A percentile compares a stretch with the other conserved stretches of the same genome.
Evolutionary conservation across 2,329 filamentous ascomycete species (phyloP).

Genomic region (Talaromyces piceae): DNA sequence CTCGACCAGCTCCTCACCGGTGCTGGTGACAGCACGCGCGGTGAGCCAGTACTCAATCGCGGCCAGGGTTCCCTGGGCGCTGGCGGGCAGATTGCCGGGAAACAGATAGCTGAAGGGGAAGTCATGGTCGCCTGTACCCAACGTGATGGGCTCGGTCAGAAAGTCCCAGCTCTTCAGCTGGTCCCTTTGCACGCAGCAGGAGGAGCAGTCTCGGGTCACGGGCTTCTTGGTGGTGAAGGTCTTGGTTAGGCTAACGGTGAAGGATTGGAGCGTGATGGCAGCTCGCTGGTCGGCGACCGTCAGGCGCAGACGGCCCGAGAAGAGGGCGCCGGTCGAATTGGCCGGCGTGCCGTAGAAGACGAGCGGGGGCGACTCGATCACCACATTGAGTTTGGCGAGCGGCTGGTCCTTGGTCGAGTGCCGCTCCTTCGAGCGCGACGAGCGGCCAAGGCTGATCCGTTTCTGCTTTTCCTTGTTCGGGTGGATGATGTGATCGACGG

Average conservation of each 20-base stretch:
- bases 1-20: slow-evolving; percentile 57
- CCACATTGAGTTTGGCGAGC: slow-evolving; percentile 49
- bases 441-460: slow-evolving; percentile 28
- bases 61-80: slow-evolving; percentile 65
- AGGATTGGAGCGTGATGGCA: slow-evolving; percentile 59
- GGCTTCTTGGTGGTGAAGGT: slow-evolving; percentile 73
- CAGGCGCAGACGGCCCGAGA: slow-evolving; percentile 75
- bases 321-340: slow-evolving; percentile 71
- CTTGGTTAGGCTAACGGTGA: slow-evolving; percentile 65
- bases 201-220: slow-evolving; percentile 67
- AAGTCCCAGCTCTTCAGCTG: slow-evolving; percentile 76
- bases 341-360: slow-evolving; percentile 72
- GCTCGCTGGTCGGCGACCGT: slow-evolving; percentile 57
- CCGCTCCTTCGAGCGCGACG: slow-evolving; percentile 32
- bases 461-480: slow-evolving; percentile 40
- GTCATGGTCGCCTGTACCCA: slow-evolving; percentile 55
- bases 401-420: slow-evolving; percentile 17
- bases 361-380: slow-evolving; percentile 78
- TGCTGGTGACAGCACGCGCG: slow-evolving; percentile 55
- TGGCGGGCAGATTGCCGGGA: slow-evolving; percentile 76
- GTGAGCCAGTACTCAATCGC: slow-evolving; percentile 72
- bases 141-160: slow-evolving; percentile 45
- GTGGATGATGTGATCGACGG: slow-evolving; percentile 39
- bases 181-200: slow-evolving; percentile 64
- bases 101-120: slow-evolving; percentile 88